phyloP scores from a whole-genome alignment of 2,329 filamentous ascomycete species.

The Mycosphaerella sp. region DNA sequence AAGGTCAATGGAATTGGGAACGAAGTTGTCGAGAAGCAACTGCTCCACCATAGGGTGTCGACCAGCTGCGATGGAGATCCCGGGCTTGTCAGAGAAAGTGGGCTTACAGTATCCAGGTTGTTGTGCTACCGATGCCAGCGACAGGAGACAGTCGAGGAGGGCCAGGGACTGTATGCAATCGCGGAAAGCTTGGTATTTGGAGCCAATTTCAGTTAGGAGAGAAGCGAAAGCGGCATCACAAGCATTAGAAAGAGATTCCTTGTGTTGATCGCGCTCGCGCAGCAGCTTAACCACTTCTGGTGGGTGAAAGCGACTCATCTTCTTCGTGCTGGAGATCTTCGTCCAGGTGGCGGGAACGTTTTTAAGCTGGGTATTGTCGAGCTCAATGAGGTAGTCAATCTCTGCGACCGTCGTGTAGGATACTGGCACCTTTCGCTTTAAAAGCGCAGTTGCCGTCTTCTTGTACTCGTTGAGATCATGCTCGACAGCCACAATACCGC shows the following conservation, averaged over 20 bases:
- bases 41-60: constrained; percentile 97
- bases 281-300: constrained; percentile 80
- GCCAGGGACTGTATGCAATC: constrained; percentile 83
- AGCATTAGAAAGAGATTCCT: constrained; percentile 83
- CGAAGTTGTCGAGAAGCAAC: constrained; percentile 75
- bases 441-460: constrained; percentile 60
- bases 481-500: constrained; percentile 90
- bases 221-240: constrained; percentile 76
- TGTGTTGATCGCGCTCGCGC: constrained; percentile 86
- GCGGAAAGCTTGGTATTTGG: constrained; percentile 82
- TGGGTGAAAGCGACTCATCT: constrained; percentile 85
- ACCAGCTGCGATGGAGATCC: constrained; percentile 65
- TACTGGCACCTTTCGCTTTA: constrained; percentile 62
- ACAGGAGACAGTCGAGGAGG: constrained; percentile 82
- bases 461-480: constrained; percentile 78
- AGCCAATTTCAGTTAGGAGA: constrained; percentile 66
- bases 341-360: constrained; percentile 88
- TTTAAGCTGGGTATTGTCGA: constrained; percentile 75
- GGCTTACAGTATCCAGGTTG: constrained; percentile 87
- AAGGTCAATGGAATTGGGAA: constrained; percentile 78
- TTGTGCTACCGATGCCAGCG: constrained; percentile 73
- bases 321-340: constrained; percentile 93
- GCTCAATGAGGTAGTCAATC: constrained; percentile 92
- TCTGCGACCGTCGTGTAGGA: constrained; percentile 78
- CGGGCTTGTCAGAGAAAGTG: constrained; percentile 56